Evolutionary conservation across 768 basidiomycete genomes (phyloP).

Genomic region (Amanita brunnescens): DNA sequence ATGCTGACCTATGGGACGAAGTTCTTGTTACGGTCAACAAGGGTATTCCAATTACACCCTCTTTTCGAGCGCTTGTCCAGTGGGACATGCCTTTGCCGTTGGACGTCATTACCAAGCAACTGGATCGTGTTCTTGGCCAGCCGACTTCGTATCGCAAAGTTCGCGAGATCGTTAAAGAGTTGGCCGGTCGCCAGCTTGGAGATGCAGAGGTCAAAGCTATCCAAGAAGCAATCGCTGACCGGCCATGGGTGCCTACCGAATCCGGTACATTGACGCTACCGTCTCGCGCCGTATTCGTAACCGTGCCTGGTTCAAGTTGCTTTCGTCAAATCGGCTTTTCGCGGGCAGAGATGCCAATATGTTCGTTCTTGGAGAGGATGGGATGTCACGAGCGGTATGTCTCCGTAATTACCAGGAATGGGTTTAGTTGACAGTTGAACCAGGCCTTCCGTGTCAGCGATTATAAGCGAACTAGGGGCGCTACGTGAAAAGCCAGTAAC

Average conservation of each 20-base stretch:
- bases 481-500: constrained; percentile 9
- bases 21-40: constrained; percentile 27
- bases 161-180: constrained; percentile 21
- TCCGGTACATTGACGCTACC: background rate
- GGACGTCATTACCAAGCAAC: constrained; percentile 24
- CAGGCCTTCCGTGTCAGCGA: constrained; percentile 24
- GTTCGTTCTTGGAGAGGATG: constrained; percentile 21
- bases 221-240: constrained; percentile 9
- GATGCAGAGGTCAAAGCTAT: constrained; percentile 13
- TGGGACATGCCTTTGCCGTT: constrained; percentile 31
- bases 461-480: constrained; percentile 18
- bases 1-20: constrained; percentile 27
- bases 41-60: constrained; percentile 15
- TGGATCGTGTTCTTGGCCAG: constrained; percentile 17
- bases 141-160: constrained; percentile 10
- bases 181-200: constrained; percentile 17
- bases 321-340: constrained; percentile 18
- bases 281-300: constrained; percentile 3
- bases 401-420: background rate
- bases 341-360: constrained; percentile 12
- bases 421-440: background rate
- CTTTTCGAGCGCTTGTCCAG: constrained; percentile 23
- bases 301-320: constrained; percentile 9
- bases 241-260: constrained; percentile 26
- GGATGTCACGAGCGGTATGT: constrained; percentile 32